Evolutionary conservation across 805 yeast species (phyloP).

Genomic region (Yamadazyma olivae): DNA sequence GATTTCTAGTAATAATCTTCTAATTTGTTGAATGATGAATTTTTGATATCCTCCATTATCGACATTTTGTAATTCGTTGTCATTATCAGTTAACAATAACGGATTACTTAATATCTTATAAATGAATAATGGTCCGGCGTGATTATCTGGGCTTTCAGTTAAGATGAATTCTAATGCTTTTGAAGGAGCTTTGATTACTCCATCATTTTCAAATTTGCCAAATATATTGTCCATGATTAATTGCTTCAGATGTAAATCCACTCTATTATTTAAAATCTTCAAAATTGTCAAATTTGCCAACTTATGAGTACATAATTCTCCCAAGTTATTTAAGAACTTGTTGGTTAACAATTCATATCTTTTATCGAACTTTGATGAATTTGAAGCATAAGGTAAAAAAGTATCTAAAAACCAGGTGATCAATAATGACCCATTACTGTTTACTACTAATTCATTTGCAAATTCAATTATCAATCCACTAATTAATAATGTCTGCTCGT

Average conservation of each 20-base stretch:
- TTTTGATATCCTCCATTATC: conserved; percentile 45
- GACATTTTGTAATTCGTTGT: conserved; percentile 27
- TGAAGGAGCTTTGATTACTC: conserved; percentile 33
- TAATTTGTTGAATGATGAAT: conserved; percentile 58
- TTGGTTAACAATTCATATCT: conserved; percentile 66
- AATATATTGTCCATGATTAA: conserved; percentile 64
- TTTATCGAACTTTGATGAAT: conserved; percentile 36
- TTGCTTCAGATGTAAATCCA: conserved; percentile 60
- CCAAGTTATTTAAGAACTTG: conserved; percentile 59
- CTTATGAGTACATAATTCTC: conserved; percentile 70
- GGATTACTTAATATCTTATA: conserved; percentile 79
- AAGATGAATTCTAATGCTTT: conserved; percentile 55
- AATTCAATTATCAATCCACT: conserved; percentile 76
- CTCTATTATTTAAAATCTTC: conserved; percentile 70
- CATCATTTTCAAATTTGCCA: conserved; percentile 42
- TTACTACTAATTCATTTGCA: conserved; percentile 75
- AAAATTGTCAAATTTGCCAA: conserved; percentile 79
- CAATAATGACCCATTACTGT: conserved; percentile 83
- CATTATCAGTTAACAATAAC: conserved; percentile 35
- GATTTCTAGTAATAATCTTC: conserved; percentile 58
- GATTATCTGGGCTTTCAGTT: conserved; percentile 56
- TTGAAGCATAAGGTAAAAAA: conserved; percentile 11
- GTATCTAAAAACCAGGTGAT: conserved; percentile 95
- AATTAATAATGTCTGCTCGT: conserved; percentile 67
- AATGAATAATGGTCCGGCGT: conserved; percentile 54